A percentile compares a stretch with the other conserved stretches of the same genome.
phyloP scores from a whole-genome alignment of 2,329 filamentous ascomycete genomes.

The Myriosclerotinia duriaeana region DNA sequence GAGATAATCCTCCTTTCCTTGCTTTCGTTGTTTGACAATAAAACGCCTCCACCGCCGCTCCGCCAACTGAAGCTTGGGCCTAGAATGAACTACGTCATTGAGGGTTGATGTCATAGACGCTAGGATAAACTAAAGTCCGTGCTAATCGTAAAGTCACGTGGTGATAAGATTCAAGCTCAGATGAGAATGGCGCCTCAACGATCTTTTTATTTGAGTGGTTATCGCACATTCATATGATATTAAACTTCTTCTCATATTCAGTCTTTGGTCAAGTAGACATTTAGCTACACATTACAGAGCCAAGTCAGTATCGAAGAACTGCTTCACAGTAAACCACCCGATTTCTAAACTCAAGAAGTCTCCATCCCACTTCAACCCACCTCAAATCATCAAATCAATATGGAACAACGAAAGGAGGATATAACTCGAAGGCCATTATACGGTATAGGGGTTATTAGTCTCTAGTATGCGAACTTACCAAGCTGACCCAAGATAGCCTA shows the following conservation, averaged over 20 bases:
- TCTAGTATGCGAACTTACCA: background rate
- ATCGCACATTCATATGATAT: background rate
- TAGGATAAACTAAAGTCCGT: constrained; percentile 3
- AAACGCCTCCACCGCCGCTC: background rate
- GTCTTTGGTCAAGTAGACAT: background rate
- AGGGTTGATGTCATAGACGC: background rate
- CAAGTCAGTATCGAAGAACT: fast-evolving
- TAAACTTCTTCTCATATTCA: background rate
- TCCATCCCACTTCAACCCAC: constrained; percentile 6
- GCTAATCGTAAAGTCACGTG: background rate
- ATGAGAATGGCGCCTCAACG: background rate
- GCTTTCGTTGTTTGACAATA: constrained; percentile 2
- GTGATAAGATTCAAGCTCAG: background rate
- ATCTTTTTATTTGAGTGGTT: background rate
- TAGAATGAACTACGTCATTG: constrained; percentile 9
- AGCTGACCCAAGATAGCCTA: constrained; percentile 37
- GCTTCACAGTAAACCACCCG: background rate
- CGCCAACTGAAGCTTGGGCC: background rate
- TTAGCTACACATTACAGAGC: background rate
- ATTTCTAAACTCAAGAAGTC: background rate
- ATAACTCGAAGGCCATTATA: constrained; percentile 44
- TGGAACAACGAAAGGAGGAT: constrained; percentile 43
- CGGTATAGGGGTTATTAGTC: constrained; percentile 33
- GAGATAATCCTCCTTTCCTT: background rate
- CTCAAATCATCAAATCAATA: constrained; percentile 22